These are phyloP conservation scores for Kalmusia sp. DNA, from an alignment of 2,329 filamentous ascomycete genomes.

Conservation along the genomic window DNA sequence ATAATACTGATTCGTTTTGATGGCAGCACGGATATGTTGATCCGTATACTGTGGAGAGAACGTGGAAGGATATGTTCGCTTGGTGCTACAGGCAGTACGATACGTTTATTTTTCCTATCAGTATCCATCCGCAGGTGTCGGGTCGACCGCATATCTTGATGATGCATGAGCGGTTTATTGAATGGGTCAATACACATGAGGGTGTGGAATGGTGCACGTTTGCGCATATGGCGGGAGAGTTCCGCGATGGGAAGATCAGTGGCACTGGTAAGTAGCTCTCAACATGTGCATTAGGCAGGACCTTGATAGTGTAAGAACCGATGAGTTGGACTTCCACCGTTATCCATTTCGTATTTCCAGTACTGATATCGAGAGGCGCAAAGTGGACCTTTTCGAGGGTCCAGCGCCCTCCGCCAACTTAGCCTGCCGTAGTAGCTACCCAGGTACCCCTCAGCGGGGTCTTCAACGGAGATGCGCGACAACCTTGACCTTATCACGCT, in stretches of 20 bases:
- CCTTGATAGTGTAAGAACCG: not conserved
- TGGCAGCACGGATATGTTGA: constrained; percentile 47
- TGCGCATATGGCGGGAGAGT: constrained; percentile 3
- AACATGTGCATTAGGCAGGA: not conserved
- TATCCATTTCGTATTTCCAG: not conserved
- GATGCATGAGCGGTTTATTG: constrained; percentile 53
- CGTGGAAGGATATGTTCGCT: constrained; percentile 53
- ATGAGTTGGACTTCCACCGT: too few relatives aligned
- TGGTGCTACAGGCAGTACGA: constrained; percentile 52
- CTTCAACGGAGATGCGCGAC: not conserved
- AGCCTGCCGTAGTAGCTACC: too few relatives aligned
- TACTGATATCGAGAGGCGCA: not conserved
- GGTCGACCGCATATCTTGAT: constrained; percentile 52
- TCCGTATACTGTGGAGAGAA: constrained; percentile 43
- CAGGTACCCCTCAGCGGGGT: constrained; percentile 4
- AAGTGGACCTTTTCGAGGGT: too few relatives aligned
- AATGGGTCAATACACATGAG: constrained; percentile 50
- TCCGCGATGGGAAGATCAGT: constrained; percentile 4
- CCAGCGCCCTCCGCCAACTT: too few relatives aligned
- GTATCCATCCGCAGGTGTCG: constrained; percentile 49
- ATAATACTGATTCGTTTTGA: not conserved
- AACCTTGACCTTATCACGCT: not conserved
- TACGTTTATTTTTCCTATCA: constrained; percentile 52
- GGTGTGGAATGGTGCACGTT: constrained; percentile 44
- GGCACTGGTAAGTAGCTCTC: constrained; percentile 9